Evolutionary conservation across 306 rosid species (phyloP).

Genomic region (Morella rubra): DNA sequence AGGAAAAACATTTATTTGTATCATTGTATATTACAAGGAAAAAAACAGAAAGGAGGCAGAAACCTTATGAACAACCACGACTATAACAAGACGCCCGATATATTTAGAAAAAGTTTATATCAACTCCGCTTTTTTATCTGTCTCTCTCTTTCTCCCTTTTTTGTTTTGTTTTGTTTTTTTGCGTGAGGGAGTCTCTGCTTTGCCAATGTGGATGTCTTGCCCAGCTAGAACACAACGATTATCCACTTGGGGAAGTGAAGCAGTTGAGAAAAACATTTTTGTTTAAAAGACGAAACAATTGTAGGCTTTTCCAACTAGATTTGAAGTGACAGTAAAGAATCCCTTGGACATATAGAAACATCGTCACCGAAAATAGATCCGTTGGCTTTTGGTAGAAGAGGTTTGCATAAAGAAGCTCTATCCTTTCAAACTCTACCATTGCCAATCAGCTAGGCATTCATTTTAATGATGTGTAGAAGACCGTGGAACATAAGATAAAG

Average conservation of each 20-base stretch:
- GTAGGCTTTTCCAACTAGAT: background rate
- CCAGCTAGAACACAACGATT: background rate
- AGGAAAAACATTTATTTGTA: no score
- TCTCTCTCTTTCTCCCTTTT: no score
- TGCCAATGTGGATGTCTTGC: background rate
- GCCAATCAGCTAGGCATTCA: background rate
- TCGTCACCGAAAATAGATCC: background rate
- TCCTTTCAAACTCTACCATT: background rate
- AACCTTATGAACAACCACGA: no score
- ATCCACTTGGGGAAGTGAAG: background rate
- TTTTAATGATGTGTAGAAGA: background rate
- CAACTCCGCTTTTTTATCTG: no score
- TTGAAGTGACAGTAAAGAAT: background rate
- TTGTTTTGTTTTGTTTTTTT: no score
- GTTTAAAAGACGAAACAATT: background rate
- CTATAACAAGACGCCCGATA: no score
- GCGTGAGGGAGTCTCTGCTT: no score
- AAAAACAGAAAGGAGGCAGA: no score
- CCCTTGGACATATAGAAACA: background rate
- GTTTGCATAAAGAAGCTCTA: background rate
- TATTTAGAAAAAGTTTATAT: no score
- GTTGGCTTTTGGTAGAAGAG: background rate
- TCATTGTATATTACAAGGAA: no score
- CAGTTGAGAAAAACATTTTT: background rate
- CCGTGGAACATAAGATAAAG: background rate